Base-by-base conservation (phyloP, 768 basidiomycete genomes). In the Collybia nuda region DNA sequence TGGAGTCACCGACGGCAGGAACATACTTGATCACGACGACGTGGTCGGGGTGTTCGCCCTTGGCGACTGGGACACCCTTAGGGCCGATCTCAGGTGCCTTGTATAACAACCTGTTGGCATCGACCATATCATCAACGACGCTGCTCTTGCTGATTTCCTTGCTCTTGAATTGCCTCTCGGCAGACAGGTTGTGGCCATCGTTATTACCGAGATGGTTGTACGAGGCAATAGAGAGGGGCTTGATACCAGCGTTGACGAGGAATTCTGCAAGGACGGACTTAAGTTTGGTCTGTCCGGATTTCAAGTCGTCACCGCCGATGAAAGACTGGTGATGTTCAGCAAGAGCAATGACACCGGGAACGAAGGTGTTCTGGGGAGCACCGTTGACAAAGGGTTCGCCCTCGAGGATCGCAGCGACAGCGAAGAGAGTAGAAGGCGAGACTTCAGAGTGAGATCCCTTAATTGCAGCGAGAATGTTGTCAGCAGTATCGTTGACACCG, bases 191-290 rank as follows among this genome's bases (percentile, higher is more conserved):
- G 67, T 84, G 83, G 8, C 95, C 95, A 62, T 98, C 96, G 68
- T 99, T 98, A 79, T 98, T 98, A 14, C 96, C 96, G 49, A 99
- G 85, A 67, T 98, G 96, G 79, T 98, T 98, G 79, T 99, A 98
- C 11, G 90, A 93, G 8, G 96, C 90, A 63, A 99, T 98, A 52
- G 90, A 91, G 65, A 95, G 83, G 22, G 95, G 95, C 76, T 97
- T 97, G 79, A 98, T 98, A 52, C 95, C 95, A 2, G 95, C 94
- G 67, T 97, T 97, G 67, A 98, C 96, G 58, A 98, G 84, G 84
- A 97, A 98, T 77, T 99, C 96, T 47, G 94, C 94, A 47, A 98
- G 78, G 48, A 98, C 96, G 23, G 86, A 89, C 79, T 99, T 98
- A 73, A 98, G 86, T 73, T 94, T 93, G 42, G 95, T 96, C 78